Evolutionary conservation across 305 asterid genomes (phyloP), one percentile per base, ranked within the genome.

Genomic region (Lippia alba): DNA sequence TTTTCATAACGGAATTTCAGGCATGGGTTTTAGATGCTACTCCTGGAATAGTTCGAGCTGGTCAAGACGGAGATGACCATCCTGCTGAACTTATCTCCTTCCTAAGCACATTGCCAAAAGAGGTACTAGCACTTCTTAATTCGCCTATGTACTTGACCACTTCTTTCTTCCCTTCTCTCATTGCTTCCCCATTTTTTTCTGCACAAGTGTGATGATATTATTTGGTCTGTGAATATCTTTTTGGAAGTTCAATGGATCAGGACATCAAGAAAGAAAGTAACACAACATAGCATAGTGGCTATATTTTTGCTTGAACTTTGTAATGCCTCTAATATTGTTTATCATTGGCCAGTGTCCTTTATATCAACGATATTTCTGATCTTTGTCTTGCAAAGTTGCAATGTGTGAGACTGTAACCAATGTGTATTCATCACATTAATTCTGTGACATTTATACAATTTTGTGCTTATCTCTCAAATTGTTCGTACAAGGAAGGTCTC

Each of bases 11-110:
- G 80, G 46, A 50, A 72, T 73, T 71, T 73, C 81, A 94, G 99
- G 97, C 91, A 66, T 94, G 99, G 99, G 91, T 84, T 82, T 83
- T 91, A 66, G 99, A 90, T 77, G 89, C 99, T 56, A 91, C 97
- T 20, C 99, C 99, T 78, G 97, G 99, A 82, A 87, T 84, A 82
- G 97, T 94, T 80, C 83, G 92, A 74, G 95, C 93, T 67, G 97
- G 99, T 77, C 93, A 87, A 65, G 95, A 89, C 79, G 97, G 99
- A 82, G 95, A 91, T 69, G 97, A 94, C 75, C 99, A 88, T 84
- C 99, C 99, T 51, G 96, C 96, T 51, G 97, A 94, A 80, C 91
- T 94, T 53, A 91, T 94, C 49, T 79, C 93, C 57, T 91, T 89
- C 60, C 80, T 94, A 40, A 82, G 87, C 76, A 78, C 51, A 80